Percentiles rank a stretch among this genome's conserved stretches.
Conservation (phyloP, 2,329 filamentous ascomycete genomes). For the Lasiodiplodia citricola region DNA sequence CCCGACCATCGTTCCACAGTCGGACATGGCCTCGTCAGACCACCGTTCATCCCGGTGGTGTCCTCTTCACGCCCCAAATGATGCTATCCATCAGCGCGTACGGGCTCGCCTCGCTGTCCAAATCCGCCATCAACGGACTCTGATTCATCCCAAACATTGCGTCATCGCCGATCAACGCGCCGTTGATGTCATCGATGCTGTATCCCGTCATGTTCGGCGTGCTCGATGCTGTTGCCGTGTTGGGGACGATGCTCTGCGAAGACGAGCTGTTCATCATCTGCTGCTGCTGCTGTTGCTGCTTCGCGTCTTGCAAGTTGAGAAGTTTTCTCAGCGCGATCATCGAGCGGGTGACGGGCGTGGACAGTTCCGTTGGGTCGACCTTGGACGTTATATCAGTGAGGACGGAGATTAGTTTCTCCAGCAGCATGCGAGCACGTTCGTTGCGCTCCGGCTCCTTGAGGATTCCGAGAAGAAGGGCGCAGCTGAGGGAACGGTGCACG, state of each 20-base stretch:
- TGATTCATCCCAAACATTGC: slow-evolving; percentile 36
- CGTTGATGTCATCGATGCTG: slow-evolving; percentile 45
- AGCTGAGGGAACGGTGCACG: slow-evolving; percentile 51
- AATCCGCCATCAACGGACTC: slow-evolving; percentile 40
- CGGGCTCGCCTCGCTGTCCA: slow-evolving; percentile 51
- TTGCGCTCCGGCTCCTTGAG: slow-evolving; percentile 58
- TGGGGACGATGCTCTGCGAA: slow-evolving; percentile 31
- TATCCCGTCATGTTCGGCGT: slow-evolving; percentile 34
- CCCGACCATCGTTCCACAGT: neutral
- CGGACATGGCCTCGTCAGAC: neutral
- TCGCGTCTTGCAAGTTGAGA: slow-evolving; percentile 39
- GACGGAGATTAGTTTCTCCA: slow-evolving; percentile 53
- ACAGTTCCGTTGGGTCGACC: slow-evolving; percentile 54
- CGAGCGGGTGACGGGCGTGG: slow-evolving; percentile 54
- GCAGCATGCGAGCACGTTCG: slow-evolving; percentile 51
- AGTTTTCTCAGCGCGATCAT: slow-evolving; percentile 53
- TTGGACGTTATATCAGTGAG: slow-evolving; percentile 54
- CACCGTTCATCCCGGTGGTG: slow-evolving; percentile 23
- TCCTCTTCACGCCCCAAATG: slow-evolving; percentile 45
- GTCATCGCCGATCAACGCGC: slow-evolving; percentile 40
- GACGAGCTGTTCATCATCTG: slow-evolving; percentile 24
- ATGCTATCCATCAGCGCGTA: slow-evolving; percentile 57
- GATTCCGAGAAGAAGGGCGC: slow-evolving; percentile 50
- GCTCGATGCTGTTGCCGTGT: slow-evolving; percentile 9
- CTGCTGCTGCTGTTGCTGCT: slow-evolving; percentile 40